A percentile compares a stretch with the other conserved stretches of the same genome.
These are phyloP conservation scores for Alternaria brassicae DNA, from an alignment of 2,329 filamentous ascomycete species.

Conservation along the genomic window DNA sequence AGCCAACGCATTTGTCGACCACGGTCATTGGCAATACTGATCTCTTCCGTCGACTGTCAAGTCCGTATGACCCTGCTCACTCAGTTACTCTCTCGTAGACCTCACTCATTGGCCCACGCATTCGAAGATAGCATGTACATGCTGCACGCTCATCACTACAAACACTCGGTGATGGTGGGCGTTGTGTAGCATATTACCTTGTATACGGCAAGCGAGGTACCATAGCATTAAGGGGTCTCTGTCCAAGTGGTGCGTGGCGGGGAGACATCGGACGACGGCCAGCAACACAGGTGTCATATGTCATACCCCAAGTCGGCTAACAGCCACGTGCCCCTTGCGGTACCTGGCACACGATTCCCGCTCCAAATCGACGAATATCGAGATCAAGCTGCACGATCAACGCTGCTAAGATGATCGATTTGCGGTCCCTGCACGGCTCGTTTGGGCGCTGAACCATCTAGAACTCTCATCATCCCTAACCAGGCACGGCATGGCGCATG, in stretches of 20 bases:
- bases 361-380: constrained; percentile 18
- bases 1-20: neutral
- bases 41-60: neutral
- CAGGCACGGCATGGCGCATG: constrained; percentile 24
- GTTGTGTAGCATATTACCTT: neutral
- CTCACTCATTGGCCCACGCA: neutral
- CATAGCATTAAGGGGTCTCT: constrained; percentile 11
- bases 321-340: constrained; percentile 12
- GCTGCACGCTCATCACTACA: neutral
- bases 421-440: constrained; percentile 14
- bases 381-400: constrained; percentile 21
- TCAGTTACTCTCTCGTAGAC: neutral
- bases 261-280: neutral
- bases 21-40: neutral
- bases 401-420: constrained; percentile 16
- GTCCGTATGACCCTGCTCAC: neutral
- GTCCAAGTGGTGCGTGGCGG: neutral
- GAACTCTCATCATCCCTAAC: constrained; percentile 17
- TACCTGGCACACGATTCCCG: constrained; percentile 27
- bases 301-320: constrained; percentile 5
- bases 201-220: constrained; percentile 5
- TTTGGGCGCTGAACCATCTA: constrained; percentile 24
- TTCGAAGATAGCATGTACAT: neutral
- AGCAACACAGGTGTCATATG: constrained; percentile 7
- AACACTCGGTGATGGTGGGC: neutral